Evolutionary conservation across 2,329 filamentous ascomycete species (phyloP), one percentile per base, ranked within the genome.

Genomic region (Ceratocystiopsis sp.): DNA sequence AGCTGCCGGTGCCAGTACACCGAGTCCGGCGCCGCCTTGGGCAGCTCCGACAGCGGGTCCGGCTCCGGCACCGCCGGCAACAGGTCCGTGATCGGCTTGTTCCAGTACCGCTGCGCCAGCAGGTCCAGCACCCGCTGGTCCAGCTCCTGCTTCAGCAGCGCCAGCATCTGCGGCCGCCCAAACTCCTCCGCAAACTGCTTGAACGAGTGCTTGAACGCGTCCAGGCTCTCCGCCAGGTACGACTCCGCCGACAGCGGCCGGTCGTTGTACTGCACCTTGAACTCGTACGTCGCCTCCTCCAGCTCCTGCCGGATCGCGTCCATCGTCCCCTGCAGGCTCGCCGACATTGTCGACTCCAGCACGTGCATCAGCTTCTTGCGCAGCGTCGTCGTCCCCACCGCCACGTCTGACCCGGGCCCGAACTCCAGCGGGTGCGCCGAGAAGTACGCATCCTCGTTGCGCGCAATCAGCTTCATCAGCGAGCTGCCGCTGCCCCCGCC

Each of bases 211-310:
- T 98, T 98, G 71, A 98, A 96, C 17, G 80, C 79, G 59, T 98
- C 91, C 4, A 98, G 66, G 51, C 84, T 93, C 59, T 96, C 91
- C 2, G 91, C 91, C 35, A 98, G 73, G 57, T 98, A 98, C 4
- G 89, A 94, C 58, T 98, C 91, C 2, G 91, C 91, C 41, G 85
- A 94, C 34, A 98, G 67, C 1, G 89, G 85, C 8, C 91, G 78
- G 58, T 98, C 91, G 55, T 98, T 98, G 64, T 98, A 98, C 59
- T 98, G 93, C 6, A 98, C 91, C 59, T 98, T 98, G 69, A 94
- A 98, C 61, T 98, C 89, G 56, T 98, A 98, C 0, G 84, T 89
- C 3, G 91, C 87, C 61, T 98, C 91, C 55, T 95, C 89, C 0
- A 98, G 74, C 59, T 98, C 91, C 57, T 94, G 85, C 48, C 81